These are phyloP conservation scores for Jatropha podagrica DNA, from an alignment of 441 rosid genomes.

Conservation along the genomic window DNA sequence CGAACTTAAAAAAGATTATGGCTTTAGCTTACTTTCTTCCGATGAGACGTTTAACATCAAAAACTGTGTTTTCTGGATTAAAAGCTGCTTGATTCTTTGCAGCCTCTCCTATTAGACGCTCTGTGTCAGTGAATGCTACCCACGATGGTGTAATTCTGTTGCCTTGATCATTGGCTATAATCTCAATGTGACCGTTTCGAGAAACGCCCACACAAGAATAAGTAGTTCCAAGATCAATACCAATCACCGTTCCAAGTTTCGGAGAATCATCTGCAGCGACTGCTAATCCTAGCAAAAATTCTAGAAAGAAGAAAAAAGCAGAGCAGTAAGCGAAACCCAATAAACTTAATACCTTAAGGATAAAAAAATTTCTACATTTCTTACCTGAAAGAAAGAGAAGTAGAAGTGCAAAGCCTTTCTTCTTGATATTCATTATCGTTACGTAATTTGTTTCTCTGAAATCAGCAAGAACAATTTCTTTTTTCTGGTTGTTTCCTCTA, in stretches of 20 bases:
- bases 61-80: constrained; percentile 50
- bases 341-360: too few relatives aligned
- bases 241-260: constrained; percentile 50
- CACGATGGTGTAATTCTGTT: constrained; percentile 66
- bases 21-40: constrained; percentile 47
- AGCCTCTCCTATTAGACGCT: constrained; percentile 56
- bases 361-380: not conserved
- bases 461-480: not conserved
- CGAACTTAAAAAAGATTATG: not conserved
- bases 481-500: not conserved
- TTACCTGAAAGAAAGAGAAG: constrained; percentile 37
- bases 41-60: constrained; percentile 53
- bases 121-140: constrained; percentile 62
- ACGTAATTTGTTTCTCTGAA: not conserved
- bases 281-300: constrained; percentile 29
- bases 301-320: constrained; percentile 9
- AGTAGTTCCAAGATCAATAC: constrained; percentile 63
- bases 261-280: constrained; percentile 26
- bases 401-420: constrained; percentile 13
- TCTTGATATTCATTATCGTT: constrained; percentile 27
- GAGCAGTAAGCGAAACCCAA: too few relatives aligned
- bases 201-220: constrained; percentile 60
- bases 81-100: constrained; percentile 62
- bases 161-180: constrained; percentile 68
- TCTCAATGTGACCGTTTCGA: constrained; percentile 44